Evolutionary conservation across 2,329 filamentous ascomycete genomes (phyloP).

Genomic region (Alternaria postmessia): DNA sequence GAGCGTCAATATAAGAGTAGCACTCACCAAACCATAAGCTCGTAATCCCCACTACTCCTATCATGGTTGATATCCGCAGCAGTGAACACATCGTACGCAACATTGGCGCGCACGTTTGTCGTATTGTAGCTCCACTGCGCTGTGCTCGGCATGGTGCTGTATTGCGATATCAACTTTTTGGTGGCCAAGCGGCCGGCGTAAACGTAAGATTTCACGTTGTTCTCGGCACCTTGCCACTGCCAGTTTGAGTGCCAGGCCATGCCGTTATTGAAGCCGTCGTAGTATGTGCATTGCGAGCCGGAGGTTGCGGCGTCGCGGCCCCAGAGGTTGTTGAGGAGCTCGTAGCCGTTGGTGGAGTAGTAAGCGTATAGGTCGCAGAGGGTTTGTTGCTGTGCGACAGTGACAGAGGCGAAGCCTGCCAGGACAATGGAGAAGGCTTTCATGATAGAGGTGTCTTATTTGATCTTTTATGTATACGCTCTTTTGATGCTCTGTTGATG

Average conservation of each 20-base stretch:
- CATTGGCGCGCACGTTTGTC: background rate
- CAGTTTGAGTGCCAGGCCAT: background rate
- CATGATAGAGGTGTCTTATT: background rate
- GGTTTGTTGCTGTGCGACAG: background rate
- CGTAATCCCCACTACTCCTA: no score
- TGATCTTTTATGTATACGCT: background rate
- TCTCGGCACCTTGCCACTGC: background rate
- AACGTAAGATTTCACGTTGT: background rate
- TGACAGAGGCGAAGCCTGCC: background rate
- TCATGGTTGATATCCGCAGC: background rate
- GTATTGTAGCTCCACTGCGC: background rate
- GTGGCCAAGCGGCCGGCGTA: background rate
- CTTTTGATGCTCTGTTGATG: background rate
- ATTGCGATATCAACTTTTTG: background rate
- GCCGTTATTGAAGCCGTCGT: background rate
- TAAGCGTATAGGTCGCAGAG: background rate
- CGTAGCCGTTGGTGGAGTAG: background rate
- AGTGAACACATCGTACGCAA: background rate
- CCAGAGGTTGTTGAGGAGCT: background rate
- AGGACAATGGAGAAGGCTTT: background rate
- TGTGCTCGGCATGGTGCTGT: background rate
- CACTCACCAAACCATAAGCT: no score
- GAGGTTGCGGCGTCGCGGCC: background rate
- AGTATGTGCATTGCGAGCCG: background rate
- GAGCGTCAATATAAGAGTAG: no score